Percentiles rank a stretch among this genome's conserved stretches.
These are phyloP conservation scores for Phaeodactylum tricornutum DNA, from an alignment of 108 stramenopile genomes.

Conservation along the genomic window DNA sequence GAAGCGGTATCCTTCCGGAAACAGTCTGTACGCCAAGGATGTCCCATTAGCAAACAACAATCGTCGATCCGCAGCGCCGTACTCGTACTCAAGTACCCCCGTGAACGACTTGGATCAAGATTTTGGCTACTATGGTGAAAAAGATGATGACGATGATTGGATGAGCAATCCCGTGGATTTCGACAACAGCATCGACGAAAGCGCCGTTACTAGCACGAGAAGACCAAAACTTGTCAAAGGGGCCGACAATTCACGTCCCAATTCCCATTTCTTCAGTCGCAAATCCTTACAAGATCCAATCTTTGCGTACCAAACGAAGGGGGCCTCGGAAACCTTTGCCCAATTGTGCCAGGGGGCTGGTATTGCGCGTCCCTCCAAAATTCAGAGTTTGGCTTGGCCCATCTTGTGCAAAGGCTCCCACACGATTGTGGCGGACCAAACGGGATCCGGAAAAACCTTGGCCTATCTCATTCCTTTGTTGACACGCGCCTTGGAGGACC, in stretches of 20 bases:
- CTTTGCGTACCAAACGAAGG: conserved; percentile 14
- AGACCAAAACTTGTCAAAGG: no score
- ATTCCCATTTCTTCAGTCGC: conserved; percentile 59
- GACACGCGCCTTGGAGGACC: conserved; percentile 19
- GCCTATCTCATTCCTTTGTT: conserved; percentile 85
- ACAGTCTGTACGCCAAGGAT: no score
- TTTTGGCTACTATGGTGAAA: no score
- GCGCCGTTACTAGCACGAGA: no score
- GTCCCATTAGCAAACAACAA: no score
- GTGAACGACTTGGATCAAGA: no score
- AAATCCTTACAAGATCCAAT: conserved; percentile 54
- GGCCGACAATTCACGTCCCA: background rate
- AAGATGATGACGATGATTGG: conserved; percentile 4
- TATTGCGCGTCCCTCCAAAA: conserved; percentile 57
- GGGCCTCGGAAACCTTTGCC: background rate
- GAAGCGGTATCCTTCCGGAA: no score
- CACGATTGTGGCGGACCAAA: conserved; percentile 89
- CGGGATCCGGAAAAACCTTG: conserved; percentile 85
- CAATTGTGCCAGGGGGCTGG: conserved; percentile 46
- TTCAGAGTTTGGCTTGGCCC: conserved; percentile 80
- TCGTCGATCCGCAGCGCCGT: no score
- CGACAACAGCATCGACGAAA: conserved; percentile 11
- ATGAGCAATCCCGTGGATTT: conserved; percentile 4
- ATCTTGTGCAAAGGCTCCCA: conserved; percentile 40
- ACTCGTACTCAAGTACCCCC: no score